phyloP scores from a whole-genome alignment of 2,329 filamentous ascomycete genomes.

The Dryadomyces quercivorus region DNA sequence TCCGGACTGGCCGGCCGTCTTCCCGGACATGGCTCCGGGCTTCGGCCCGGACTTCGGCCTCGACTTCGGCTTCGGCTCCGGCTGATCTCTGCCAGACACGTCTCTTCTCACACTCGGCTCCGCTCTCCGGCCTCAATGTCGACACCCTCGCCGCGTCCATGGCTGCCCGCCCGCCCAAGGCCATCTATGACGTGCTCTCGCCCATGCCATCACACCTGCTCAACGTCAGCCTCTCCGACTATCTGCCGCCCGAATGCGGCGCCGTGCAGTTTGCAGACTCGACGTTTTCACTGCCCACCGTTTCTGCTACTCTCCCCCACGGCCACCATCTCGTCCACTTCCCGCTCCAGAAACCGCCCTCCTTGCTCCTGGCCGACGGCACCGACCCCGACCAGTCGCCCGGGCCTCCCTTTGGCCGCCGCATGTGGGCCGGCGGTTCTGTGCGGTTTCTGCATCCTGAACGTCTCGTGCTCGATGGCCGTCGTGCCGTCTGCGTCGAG shows the following conservation, averaged over 20 bases:
- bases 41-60: background rate
- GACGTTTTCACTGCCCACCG: background rate
- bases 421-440: slow-evolving; percentile 82
- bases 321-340: slow-evolving; percentile 85
- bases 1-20: background rate
- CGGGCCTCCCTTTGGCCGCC: slow-evolving; percentile 55
- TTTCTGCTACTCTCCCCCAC: slow-evolving; percentile 32
- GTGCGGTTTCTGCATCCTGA: slow-evolving; percentile 24
- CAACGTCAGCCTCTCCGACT: slow-evolving; percentile 38
- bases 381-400: slow-evolving; percentile 73
- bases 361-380: slow-evolving; percentile 62
- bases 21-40: background rate
- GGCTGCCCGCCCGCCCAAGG: slow-evolving; percentile 15
- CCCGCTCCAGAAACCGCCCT: slow-evolving; percentile 52
- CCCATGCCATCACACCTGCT: slow-evolving; percentile 56
- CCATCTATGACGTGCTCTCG: slow-evolving; percentile 33
- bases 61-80: background rate
- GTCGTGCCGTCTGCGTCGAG: slow-evolving; percentile 31
- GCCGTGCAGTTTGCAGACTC: slow-evolving; percentile 6
- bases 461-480: slow-evolving; percentile 25
- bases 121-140: slow-evolving; percentile 1
- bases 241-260: slow-evolving; percentile 20
- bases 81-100: background rate
- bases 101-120: background rate
- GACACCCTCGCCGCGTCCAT: slow-evolving; percentile 8